Base-by-base conservation (phyloP, 129 eudicot species). In the Deinandra increscens region DNA sequence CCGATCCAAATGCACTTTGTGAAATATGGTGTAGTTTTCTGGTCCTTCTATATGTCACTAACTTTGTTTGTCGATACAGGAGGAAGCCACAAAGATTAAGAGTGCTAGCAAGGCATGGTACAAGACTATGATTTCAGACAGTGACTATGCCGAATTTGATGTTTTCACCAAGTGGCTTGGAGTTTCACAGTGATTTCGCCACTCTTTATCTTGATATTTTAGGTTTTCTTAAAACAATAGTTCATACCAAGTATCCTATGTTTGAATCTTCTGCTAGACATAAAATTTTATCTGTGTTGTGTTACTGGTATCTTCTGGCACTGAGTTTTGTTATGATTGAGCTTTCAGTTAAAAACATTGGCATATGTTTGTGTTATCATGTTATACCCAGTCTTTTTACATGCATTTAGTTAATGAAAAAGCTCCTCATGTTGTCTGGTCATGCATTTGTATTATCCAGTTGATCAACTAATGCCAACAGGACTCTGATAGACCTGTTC, bases 91-190 rank as follows among this genome's bases (percentile, higher is more conserved):
- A 11, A 72, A 79, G 49, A 82, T 82, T 61, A 82, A 84, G 76
- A 74, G 83, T 11, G 86, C 87, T 6, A 68, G 89, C 75, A 81
- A 80, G 70, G 53, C 76, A 4, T 87, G 88, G 87, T 84, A 84
- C 69, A 73, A 84, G 87, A 87, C 95, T 7, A 84, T 82, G 95
- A 87, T 87, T 4, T 87, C 95, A 0, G 90, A 84, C 59, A 79
- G 84, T 68, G 90, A 87, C 68, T 84, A 87, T 62, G 83, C 95
- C 6, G 90, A 87, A 62, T 87, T 87, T 33, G 90, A 87, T 63
- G 83, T 74, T 64, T 87, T 86, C 82, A 68, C 87, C 54, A 82
- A 85, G 79, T 85, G 91, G 91, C 77, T 85, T 44, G 87, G 91
- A 22, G 92, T 81, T 20, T 75, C 88, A 33, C 84, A 87, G 86